Evolutionary conservation across 257 asterid species (phyloP).

Genomic region (Solanum corneliomulleri): DNA sequence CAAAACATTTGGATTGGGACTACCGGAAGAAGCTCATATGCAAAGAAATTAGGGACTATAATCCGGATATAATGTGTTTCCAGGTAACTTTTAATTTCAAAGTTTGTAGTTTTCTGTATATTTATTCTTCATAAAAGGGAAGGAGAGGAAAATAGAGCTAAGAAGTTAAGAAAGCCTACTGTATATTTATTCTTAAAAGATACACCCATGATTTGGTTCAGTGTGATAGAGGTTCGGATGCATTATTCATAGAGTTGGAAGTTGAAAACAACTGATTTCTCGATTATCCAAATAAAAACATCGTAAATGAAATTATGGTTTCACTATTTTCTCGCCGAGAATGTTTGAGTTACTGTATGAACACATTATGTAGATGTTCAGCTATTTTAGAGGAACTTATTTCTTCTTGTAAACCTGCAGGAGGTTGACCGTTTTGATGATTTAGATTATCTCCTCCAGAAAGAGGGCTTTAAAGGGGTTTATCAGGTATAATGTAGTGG

Average conservation of each 20-base stretch:
- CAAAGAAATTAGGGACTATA: constrained; percentile 49
- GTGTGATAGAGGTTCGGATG: background rate
- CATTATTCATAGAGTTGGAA: background rate
- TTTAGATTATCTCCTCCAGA: constrained; percentile 35
- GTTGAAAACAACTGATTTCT: background rate
- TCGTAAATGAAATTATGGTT: background rate
- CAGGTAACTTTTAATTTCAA: constrained; percentile 40
- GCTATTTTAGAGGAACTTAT: background rate
- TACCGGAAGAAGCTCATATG: constrained; percentile 47
- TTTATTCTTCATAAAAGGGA: background rate
- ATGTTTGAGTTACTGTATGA: background rate
- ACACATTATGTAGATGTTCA: background rate
- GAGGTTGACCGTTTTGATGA: constrained; percentile 82
- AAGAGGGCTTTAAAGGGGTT: constrained; percentile 70
- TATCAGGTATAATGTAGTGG: constrained; percentile 37
- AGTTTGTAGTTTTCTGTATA: background rate
- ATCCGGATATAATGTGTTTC: constrained; percentile 58
- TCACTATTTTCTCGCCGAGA: background rate
- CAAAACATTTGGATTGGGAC: constrained; percentile 57
- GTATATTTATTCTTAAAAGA: background rate
- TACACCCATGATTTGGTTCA: background rate
- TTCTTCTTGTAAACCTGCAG: constrained; percentile 22
- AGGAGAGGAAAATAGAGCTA: background rate
- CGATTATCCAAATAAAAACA: background rate
- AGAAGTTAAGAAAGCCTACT: background rate